Base-by-base conservation (phyloP, 805 yeast genomes). In the Nematodospora valgi region DNA sequence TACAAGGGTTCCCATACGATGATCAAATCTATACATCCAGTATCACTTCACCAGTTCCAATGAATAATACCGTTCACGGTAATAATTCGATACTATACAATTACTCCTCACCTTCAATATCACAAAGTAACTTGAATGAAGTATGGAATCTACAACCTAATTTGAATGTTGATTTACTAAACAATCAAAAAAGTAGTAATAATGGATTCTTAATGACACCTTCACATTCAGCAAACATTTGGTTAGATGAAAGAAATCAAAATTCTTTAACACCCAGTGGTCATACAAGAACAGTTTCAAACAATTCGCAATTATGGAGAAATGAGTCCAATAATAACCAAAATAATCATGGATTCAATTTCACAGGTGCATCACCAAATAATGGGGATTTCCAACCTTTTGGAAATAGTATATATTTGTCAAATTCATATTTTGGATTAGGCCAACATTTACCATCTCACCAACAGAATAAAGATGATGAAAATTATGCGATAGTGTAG, bases 301-400 rank as follows among this genome's bases (percentile, higher is more conserved):
- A 40, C 14, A 41, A 39, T 25, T 38, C 43, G 12, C 50, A 46
- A 34, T 44, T 54, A 20, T 54, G 59, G 59, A 37, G 58, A 22
- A 49, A 49, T 28, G 53, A 47, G 25, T 34, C 24, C 12, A 31
- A 17, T 29, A 12, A 17, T 30, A 30, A 13, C 18, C 17, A 35
- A 23, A 16, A 40, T 8, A 34, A 23, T 22, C 38, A 35, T 18
- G 21, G 25, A 23, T 34, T 37, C 22, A 35, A 41, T 24, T 31
- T 43, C 19, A 37, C 46, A 33, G 44, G 43, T 15, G 48, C 22
- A 9, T 12, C 30, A n/a, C 25, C 31, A 12, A 18, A 25, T 6
- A 29, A 20, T 14, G 6, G 18, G 15, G 42, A 38, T 10, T 38
- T 38, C 19, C 42, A 38, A 22, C 42, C 42, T 11, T 38, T 38